Conservation (phyloP, 1,284 basidiomycete species). For the Trichosporon sp. region DNA sequence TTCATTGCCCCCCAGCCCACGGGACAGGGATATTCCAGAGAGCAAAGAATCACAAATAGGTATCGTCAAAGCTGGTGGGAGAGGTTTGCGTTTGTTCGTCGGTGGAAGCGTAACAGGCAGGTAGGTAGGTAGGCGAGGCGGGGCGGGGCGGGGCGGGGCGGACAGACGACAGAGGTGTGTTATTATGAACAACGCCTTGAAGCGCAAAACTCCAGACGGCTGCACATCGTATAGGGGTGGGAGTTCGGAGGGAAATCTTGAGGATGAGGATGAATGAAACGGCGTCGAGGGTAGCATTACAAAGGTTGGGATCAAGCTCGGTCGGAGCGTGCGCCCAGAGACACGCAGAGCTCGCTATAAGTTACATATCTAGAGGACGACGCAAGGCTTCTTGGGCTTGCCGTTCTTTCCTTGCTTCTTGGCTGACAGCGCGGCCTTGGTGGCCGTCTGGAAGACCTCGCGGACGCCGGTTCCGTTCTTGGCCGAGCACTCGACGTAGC, state of each 20-base stretch:
- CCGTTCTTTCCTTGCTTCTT: slow-evolving; percentile 44
- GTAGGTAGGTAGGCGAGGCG: too few relatives aligned
- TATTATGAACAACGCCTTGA: background rate
- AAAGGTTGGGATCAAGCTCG: slow-evolving; percentile 15
- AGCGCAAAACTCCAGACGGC: slow-evolving; percentile 5
- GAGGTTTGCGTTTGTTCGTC: slow-evolving; percentile 1
- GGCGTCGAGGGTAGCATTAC: slow-evolving; percentile 18
- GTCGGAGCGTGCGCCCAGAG: background rate
- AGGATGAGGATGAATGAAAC: slow-evolving; percentile 3
- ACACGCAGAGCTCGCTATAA: slow-evolving; percentile 2
- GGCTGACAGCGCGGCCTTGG: slow-evolving; percentile 66
- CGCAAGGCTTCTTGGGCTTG: slow-evolving; percentile 40
- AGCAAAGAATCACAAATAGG: background rate
- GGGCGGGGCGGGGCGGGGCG: too few relatives aligned
- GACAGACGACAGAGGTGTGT: background rate
- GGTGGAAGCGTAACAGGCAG: slow-evolving; percentile 1
- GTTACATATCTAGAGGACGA: slow-evolving; percentile 55
- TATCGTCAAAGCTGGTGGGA: background rate
- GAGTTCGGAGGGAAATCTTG: background rate
- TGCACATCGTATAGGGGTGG: slow-evolving; percentile 1
- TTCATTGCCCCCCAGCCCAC: background rate
- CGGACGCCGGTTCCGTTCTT: slow-evolving; percentile 83
- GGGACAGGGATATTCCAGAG: background rate
- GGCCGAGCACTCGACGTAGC: slow-evolving; percentile 87
- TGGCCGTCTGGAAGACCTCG: slow-evolving; percentile 88